Base-by-base conservation (phyloP, 202 grass and related monocot genomes). In the Tripidium arundinaceum region DNA sequence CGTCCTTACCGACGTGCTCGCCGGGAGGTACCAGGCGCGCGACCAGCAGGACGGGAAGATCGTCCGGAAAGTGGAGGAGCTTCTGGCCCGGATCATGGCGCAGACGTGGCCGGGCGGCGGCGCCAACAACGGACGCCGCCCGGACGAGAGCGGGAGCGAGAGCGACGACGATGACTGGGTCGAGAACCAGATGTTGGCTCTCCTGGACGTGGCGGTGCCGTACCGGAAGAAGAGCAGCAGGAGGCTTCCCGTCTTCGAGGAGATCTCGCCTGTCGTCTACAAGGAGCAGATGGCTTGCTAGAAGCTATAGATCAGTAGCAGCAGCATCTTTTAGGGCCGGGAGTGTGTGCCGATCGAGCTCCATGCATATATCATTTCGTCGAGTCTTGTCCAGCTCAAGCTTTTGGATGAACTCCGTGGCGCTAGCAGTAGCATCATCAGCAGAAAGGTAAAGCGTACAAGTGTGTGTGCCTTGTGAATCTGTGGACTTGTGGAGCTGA, bases 241-340 rank as follows among this genome's bases (percentile, higher is more conserved):
- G 84, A 76, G 93, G 78, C 83, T 97, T 24, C 93, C 93, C 5
- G 89, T 97, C 8, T 97, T 97, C 81, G 90, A 97, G 82, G 90
- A 91, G 81, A 93, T 97, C 50, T 78, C 90, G 34, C 77, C 86
- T 0, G 26, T n/a, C n/a, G n/a, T 81, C 33, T 37, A 13, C 64
- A 85, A 45, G 78, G 71, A 91, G 77, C 90, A 88, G 25, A 63
- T 87, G 64, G 86, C 90, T 62, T 91, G 86, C 78, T 97, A 86
- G 76, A 85, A 57, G 63, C n/a, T 19, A 40, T 46, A 22, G 24
- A 41, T 19, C 10, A 60, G n/a, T 40, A 69, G 31, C 52, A 57
- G n/a, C 52, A 57, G 52, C 28, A 59, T 83, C 47, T 59, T 43
- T 27, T 33, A 4, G 11, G 4, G 31, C 3, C n/a, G 41, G n/a